Percentiles rank a stretch among this genome's conserved stretches.
These are phyloP conservation scores for Cryphonectria parasitica DNA, from an alignment of 2,329 filamentous ascomycete species.

Conservation along the genomic window DNA sequence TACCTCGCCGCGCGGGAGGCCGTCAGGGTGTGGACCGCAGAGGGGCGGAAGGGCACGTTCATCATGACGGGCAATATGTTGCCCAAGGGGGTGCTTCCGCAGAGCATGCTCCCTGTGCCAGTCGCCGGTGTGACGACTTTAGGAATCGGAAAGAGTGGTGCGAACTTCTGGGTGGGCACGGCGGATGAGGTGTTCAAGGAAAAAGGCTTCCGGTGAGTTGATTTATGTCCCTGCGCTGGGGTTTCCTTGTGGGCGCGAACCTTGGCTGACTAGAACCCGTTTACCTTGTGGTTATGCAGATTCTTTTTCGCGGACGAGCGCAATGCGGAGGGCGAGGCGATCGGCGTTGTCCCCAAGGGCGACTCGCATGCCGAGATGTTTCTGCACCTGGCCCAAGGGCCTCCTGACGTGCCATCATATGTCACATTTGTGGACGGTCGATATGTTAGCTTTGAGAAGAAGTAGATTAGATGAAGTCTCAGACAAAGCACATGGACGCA, in stretches of 20 bases:
- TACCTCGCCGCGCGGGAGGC: constrained; percentile 12
- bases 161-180: constrained; percentile 8
- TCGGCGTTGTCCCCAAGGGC: neutral
- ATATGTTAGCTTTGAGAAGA: neutral
- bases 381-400: constrained; percentile 7
- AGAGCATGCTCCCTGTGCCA: neutral
- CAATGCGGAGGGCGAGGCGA: neutral
- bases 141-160: constrained; percentile 13
- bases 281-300: neutral
- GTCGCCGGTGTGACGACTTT: constrained; percentile 7
- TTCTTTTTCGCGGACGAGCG: constrained; percentile 28
- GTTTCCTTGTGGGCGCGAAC: neutral
- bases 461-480: neutral
- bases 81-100: neutral
- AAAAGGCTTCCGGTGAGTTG: constrained; percentile 19
- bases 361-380: constrained; percentile 19
- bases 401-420: constrained; percentile 7
- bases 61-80: constrained; percentile 19
- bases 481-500: neutral
- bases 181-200: constrained; percentile 20
- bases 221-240: neutral
- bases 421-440: constrained; percentile 21
- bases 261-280: neutral
- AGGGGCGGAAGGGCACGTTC: constrained; percentile 10
- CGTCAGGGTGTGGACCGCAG: constrained; percentile 9